These are phyloP conservation scores for Plasmodium gallinaceum DNA, from an alignment of 169 alveolate genomes.

Conservation along the genomic window DNA sequence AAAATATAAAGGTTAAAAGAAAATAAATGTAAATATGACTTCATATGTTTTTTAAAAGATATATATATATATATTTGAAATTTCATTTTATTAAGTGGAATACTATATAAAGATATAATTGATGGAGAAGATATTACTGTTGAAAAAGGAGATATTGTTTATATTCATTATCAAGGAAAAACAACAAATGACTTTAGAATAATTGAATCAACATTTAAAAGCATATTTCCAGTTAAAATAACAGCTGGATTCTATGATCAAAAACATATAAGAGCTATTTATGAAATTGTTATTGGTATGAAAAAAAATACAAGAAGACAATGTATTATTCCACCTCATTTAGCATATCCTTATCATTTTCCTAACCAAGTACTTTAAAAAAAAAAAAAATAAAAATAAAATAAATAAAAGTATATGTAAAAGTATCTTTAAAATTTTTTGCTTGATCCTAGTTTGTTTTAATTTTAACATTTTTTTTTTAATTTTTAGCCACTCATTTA, in stretches of 20 bases:
- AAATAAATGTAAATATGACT: not conserved
- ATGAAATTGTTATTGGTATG: constrained; percentile 75
- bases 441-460: not conserved
- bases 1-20: not conserved
- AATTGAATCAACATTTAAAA: constrained; percentile 63
- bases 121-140: constrained; percentile 71
- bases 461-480: constrained; percentile 4
- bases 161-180: constrained; percentile 76
- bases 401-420: not conserved
- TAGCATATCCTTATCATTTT: constrained; percentile 65
- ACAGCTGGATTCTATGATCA: constrained; percentile 62
- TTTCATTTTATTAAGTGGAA: constrained; percentile 39
- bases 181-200: constrained; percentile 76
- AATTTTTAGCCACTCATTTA: constrained; percentile 54
- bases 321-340: constrained; percentile 64
- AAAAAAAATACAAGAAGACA: constrained; percentile 68
- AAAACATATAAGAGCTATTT: constrained; percentile 69
- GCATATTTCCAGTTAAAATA: constrained; percentile 65
- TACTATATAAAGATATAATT: constrained; percentile 49
- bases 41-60: not conserved
- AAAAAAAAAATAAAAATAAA: constrained; percentile 11
- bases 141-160: constrained; percentile 73
- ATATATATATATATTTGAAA: not conserved
- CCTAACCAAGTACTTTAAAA: constrained; percentile 66
- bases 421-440: not conserved